Percentiles rank a stretch among this genome's conserved stretches.
Evolutionary conservation across 345 rosid species (phyloP).

Genomic region (Fremontodendron californicum): DNA sequence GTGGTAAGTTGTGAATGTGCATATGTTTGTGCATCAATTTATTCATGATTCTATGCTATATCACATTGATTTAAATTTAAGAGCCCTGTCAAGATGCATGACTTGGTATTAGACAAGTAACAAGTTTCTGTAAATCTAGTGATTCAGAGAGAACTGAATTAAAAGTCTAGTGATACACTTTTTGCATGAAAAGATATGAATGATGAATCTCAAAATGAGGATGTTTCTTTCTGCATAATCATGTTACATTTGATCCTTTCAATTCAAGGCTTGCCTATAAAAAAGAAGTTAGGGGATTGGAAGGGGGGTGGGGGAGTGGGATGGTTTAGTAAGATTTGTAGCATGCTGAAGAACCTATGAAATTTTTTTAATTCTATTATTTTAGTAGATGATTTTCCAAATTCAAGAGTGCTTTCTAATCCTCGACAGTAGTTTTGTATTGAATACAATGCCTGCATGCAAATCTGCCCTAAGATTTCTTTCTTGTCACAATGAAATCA

Average conservation of each 20-base stretch:
- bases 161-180: background rate
- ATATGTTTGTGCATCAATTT: background rate
- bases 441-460: background rate
- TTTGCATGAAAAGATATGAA: slow-evolving; percentile 3
- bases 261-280: background rate
- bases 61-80: background rate
- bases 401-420: background rate
- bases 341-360: background rate
- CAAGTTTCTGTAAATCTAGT: background rate
- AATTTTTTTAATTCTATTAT: background rate
- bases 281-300: background rate
- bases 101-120: background rate
- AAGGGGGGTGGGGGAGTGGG: background rate
- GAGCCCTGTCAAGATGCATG: background rate
- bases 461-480: background rate
- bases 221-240: background rate
- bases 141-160: background rate
- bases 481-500: background rate
- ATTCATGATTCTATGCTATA: background rate
- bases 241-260: background rate
- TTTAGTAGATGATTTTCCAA: background rate
- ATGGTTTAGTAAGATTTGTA: background rate
- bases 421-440: background rate
- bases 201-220: background rate
- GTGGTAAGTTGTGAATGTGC: background rate